Conservation (phyloP, 331 rosid genomes). For the Telfairia occidentalis region DNA sequence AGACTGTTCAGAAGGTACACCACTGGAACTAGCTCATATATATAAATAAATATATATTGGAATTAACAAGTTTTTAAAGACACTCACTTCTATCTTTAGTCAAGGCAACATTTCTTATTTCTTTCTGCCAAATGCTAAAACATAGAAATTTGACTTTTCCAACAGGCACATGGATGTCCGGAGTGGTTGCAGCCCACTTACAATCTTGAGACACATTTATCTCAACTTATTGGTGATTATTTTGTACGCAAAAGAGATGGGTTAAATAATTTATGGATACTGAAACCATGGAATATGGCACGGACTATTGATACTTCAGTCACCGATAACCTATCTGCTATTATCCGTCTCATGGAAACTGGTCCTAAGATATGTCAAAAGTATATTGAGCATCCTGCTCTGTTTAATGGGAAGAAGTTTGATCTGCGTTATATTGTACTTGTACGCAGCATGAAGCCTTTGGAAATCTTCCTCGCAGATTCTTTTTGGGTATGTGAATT, state of each 20-base stretch:
- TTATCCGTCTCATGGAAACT: slow-evolving; percentile 88
- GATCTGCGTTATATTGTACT: slow-evolving; percentile 79
- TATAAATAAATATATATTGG: no score
- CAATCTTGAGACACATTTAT: slow-evolving; percentile 74
- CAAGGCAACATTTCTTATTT: not conserved
- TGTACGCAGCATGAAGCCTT: slow-evolving; percentile 70
- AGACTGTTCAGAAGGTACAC: slow-evolving; percentile 74
- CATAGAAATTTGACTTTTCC: not conserved
- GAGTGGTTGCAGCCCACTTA: slow-evolving; percentile 93
- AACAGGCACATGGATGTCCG: slow-evolving; percentile 76
- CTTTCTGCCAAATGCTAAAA: not conserved
- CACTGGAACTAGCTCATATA: slow-evolving; percentile 9
- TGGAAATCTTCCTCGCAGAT: slow-evolving; percentile 70
- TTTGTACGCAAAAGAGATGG: slow-evolving; percentile 57
- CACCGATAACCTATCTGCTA: slow-evolving; percentile 63
- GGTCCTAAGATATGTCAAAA: slow-evolving; percentile 97
- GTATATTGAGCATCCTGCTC: slow-evolving; percentile 82
- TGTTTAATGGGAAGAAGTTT: slow-evolving; percentile 80
- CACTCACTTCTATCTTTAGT: not conserved
- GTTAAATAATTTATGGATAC: slow-evolving; percentile 68
- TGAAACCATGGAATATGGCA: slow-evolving; percentile 99
- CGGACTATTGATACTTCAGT: slow-evolving; percentile 90
- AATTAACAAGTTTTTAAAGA: not conserved
- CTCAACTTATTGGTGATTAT: slow-evolving; percentile 83
- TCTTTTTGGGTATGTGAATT: slow-evolving; percentile 77